These are phyloP conservation scores for Senecio squalidus DNA, from an alignment of 140 eudicot genomes.

Conservation along the genomic window DNA sequence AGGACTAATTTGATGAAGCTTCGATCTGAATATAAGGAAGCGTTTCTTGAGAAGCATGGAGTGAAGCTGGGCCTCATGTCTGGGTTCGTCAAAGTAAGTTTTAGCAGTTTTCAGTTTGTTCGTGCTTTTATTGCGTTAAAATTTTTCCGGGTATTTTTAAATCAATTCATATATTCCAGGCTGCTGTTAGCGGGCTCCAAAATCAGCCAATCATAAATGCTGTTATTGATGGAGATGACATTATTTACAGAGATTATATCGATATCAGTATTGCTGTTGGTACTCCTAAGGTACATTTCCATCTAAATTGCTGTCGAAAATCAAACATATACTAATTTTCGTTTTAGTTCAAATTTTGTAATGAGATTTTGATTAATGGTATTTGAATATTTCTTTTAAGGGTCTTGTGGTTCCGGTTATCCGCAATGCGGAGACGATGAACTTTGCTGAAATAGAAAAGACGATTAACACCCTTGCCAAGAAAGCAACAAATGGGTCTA, in stretches of 20 bases:
- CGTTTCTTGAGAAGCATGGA: slow-evolving; percentile 71
- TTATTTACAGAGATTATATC: slow-evolving; percentile 59
- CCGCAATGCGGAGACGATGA: slow-evolving; percentile 43
- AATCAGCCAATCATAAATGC: slow-evolving; percentile 67
- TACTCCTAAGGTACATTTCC: slow-evolving; percentile 49
- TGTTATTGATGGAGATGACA: slow-evolving; percentile 75
- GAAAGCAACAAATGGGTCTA: slow-evolving; percentile 36
- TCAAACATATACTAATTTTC: background rate
- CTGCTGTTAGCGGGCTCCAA: slow-evolving; percentile 69
- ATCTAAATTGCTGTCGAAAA: background rate
- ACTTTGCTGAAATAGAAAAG: slow-evolving; percentile 48
- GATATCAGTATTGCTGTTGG: slow-evolving; percentile 76
- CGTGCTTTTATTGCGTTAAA: background rate
- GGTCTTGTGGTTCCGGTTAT: slow-evolving; percentile 54
- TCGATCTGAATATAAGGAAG: slow-evolving; percentile 67
- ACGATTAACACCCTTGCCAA: slow-evolving; percentile 41
- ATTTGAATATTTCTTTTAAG: slow-evolving; percentile 2
- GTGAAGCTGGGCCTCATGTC: slow-evolving; percentile 79
- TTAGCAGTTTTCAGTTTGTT: background rate
- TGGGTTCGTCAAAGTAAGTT: slow-evolving; percentile 62
- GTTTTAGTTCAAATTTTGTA: background rate
- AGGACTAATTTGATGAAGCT: slow-evolving; percentile 79
- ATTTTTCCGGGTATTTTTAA: background rate
- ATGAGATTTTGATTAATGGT: too few species aligned
- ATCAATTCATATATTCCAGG: slow-evolving; percentile 29